Evolutionary conservation across 345 rosid species (phyloP), one percentile per base, ranked within the genome.

Genomic region (Geranium rotundifolium): DNA sequence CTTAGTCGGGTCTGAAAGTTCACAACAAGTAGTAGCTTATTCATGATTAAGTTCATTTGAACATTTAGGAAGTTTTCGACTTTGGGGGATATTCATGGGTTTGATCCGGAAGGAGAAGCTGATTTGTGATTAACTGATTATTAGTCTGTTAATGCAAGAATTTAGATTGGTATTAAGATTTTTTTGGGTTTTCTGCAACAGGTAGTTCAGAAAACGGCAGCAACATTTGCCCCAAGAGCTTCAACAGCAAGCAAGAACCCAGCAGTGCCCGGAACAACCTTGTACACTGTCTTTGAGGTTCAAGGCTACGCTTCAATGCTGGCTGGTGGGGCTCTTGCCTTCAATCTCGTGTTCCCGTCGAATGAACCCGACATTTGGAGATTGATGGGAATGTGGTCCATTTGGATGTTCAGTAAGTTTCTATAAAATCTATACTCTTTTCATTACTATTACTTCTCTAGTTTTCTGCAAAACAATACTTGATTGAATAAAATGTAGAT

Each of bases 321-420:
- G 62, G 58, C 84, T 1, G 98, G 98, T 15, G 96, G 96, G 49
- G 91, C 77, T 56, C 84, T 89, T 20, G 85, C 98, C 56, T 91
- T 84, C 82, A 91, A 91, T 68, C 86, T 92, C 65, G 72, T 89
- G 30, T 87, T 87, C 73, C 96, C 96, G 57, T 87, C 96, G 4
- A 79, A 81, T 66, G 89, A 89, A 69, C 98, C 98, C 7, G 96
- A 92, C 66, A 56, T 92, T 14, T 89, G 96, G 96, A 89, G 98
- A 75, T 72, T 92, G 56, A 89, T 89, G 90, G 98, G 98, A 30
- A 92, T 92, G 98, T 92, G 98, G 98, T 92, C 98, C 20, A 89
- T 92, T 67, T 87, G 98, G 98, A 87, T 92, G 96, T 92, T 92
- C 84, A 87, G 98, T 89, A 76, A 81, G 96, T 81, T 57, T 14